Conservation (phyloP, 805 yeast genomes). For the Yarrowia keelungensis region DNA sequence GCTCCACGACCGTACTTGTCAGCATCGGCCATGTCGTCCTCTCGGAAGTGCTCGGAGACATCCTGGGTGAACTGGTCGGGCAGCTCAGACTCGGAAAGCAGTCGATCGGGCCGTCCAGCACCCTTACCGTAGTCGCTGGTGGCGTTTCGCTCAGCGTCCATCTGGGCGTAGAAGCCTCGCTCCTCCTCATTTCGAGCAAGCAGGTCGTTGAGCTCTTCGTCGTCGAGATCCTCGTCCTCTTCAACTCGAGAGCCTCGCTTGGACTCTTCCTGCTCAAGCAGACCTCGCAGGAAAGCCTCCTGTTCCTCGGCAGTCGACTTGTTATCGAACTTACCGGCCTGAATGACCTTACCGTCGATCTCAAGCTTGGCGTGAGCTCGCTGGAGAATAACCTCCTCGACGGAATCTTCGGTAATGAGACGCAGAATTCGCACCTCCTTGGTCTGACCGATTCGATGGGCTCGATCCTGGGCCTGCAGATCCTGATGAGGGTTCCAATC, state of each 20-base stretch:
- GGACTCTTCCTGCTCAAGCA: conserved; percentile 84
- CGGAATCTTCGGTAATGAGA: conserved; percentile 88
- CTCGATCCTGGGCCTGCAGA: conserved; percentile 98
- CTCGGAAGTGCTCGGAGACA: conserved; percentile 51
- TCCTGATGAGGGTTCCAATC: conserved; percentile 99
- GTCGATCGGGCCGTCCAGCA: conserved; percentile 54
- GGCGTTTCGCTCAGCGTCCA: conserved; percentile 65
- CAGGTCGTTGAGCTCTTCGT: conserved; percentile 80
- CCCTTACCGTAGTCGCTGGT: conserved; percentile 54
- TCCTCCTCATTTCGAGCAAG: conserved; percentile 84
- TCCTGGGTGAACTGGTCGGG: conserved; percentile 77
- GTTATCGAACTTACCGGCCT: conserved; percentile 98
- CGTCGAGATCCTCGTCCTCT: conserved; percentile 79
- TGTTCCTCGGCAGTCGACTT: conserved; percentile 97
- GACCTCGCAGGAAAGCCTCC: conserved; percentile 87
- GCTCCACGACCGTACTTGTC: conserved; percentile 69
- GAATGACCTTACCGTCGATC: conserved; percentile 97
- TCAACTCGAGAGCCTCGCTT: conserved; percentile 57
- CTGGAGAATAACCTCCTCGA: conserved; percentile 91
- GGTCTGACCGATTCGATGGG: conserved; percentile 97
- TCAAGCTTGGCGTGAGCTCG: conserved; percentile 92
- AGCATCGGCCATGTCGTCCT: conserved; percentile 52
- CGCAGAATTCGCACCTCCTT: conserved; percentile 94
- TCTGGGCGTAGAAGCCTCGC: conserved; percentile 61
- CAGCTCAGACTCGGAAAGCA: conserved; percentile 71